phyloP scores from a whole-genome alignment of 2,329 filamentous ascomycete species.

The Botrytis hyacinthi region DNA sequence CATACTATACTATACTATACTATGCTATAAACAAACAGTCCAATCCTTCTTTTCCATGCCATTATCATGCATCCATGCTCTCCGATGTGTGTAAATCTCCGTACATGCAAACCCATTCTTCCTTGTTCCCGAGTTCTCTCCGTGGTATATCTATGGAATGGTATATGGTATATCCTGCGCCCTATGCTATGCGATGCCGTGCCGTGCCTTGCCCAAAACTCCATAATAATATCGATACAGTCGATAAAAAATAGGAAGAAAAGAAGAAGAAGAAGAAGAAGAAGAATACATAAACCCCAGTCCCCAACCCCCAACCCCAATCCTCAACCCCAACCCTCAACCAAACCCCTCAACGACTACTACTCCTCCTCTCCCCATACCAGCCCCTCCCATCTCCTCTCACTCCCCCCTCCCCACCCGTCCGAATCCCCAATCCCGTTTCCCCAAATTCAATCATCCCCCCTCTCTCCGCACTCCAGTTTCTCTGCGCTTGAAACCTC shows the following conservation, averaged over 20 bases:
- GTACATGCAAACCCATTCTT: neutral
- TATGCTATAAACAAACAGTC: neutral
- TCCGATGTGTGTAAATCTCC: neutral
- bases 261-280: neutral
- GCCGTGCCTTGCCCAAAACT: neutral
- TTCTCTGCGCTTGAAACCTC: neutral
- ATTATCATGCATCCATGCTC: neutral
- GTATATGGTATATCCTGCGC: neutral
- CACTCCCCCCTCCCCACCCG: neutral
- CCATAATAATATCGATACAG: neutral
- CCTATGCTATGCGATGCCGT: neutral
- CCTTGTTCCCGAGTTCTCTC: neutral
- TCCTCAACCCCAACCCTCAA: neutral
- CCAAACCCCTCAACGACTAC: neutral
- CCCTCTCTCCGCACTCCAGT: neutral
- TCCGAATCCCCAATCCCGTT: neutral
- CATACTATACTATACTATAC: neutral
- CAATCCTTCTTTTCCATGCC: neutral
- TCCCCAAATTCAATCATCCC: neutral
- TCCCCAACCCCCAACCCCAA: too few relatives aligned
- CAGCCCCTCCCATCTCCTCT: neutral
- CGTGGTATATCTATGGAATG: neutral
- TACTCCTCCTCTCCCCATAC: constrained; percentile 5
- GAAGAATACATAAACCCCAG: accelerated
- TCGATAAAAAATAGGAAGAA: neutral